Base-by-base conservation (phyloP, 371 early-diverging fungal species). In the Mortierella sp. region DNA sequence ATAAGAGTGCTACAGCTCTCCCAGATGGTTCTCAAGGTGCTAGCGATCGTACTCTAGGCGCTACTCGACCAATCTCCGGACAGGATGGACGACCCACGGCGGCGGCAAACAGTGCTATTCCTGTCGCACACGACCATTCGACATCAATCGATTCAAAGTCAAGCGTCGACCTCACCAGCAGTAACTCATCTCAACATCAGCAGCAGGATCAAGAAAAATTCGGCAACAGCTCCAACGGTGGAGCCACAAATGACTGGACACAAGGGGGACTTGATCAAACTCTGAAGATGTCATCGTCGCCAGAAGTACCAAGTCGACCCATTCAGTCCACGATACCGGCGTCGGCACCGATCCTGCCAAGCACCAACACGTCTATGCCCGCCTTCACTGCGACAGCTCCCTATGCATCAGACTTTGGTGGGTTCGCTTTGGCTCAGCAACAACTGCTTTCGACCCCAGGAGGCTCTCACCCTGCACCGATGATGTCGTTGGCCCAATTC, bases 401-500 rank as follows among this genome's bases (percentile, higher is more conserved):
- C 34, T 26, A 55, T 8, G 8, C 53, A 37, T 39, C 81, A 0
- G 71, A 74, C 26, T 61, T 73, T 31, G 64, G 26, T 52, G 58
- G 63, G 14, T 64, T 77, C 40, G 68, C 77, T 22, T 22, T 50
- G 50, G 34, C 70, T 1, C 73, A 72, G 41, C 73, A 76, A 66
- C 71, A 53, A n/a, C 41, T 40, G 37, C 16, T 44, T 4, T 47
- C 47, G 24, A 29, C 64, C 6, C 40, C 65, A 1, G 66, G 40
- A n/a, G 61, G 44, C 29, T 8, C 45, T 29, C 61, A 44, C n/a
- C 39, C 40, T 3, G 47, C 34, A 0, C 71, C 77, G 6, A 61
- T 63, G 31, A 31, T 77, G 47, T 77, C 81, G 11, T 9, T 81
- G 26, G 81, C 77, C 22, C 81, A 81, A n/a, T 50, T 81, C 34